Conservation (phyloP, 345 rosid species). For the Stellera chamaejasme region DNA sequence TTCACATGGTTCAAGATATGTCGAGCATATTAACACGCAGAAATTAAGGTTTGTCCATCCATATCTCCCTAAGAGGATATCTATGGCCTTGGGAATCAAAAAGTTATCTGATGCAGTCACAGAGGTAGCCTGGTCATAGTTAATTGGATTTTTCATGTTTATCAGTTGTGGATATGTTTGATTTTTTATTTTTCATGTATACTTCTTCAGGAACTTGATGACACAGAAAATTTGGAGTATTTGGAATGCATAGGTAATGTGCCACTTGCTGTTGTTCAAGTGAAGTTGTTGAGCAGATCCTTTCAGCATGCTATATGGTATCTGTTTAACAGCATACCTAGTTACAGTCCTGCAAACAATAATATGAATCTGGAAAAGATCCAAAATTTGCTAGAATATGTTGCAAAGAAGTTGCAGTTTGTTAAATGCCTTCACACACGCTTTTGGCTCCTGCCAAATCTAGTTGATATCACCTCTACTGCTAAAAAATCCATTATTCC, state of each 20-base stretch:
- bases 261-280: conserved; percentile 36
- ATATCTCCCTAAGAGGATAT: conserved; percentile 64
- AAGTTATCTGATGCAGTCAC: conserved; percentile 81
- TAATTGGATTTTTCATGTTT: neutral
- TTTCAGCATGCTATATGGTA: conserved; percentile 64
- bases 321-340: conserved; percentile 34
- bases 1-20: conserved; percentile 68
- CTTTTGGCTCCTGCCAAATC: conserved; percentile 62
- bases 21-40: conserved; percentile 60
- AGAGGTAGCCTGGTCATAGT: conserved; percentile 44
- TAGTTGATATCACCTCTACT: conserved; percentile 47
- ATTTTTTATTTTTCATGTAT: conserved; percentile 1
- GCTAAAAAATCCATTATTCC: conserved; percentile 51
- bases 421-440: conserved; percentile 61
- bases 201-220: conserved; percentile 56
- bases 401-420: conserved; percentile 65
- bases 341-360: conserved; percentile 21
- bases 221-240: conserved; percentile 38
- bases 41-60: conserved; percentile 84
- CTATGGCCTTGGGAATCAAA: conserved; percentile 55
- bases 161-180: conserved; percentile 4
- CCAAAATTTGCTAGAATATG: conserved; percentile 40
- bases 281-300: conserved; percentile 54
- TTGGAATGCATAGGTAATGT: conserved; percentile 56
- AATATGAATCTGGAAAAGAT: conserved; percentile 34